Evolutionary conservation across 2,329 filamentous ascomycete genomes (phyloP), one percentile per base, ranked within the genome.

Genomic region (Parasarocladium wereldwijsianum): DNA sequence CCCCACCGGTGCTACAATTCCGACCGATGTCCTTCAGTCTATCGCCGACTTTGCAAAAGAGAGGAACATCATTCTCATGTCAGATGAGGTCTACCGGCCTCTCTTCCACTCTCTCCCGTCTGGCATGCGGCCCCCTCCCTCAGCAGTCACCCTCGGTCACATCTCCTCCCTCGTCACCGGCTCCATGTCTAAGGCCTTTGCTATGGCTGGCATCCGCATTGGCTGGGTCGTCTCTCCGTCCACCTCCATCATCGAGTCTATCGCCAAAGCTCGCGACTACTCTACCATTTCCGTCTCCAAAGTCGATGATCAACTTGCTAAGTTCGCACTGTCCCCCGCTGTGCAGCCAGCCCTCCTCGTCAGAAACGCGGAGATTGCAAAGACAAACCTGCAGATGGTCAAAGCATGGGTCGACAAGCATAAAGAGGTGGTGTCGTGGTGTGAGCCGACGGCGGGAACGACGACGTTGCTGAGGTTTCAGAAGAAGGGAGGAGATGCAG

Each of bases 281-380:
- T 92, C 82, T 4, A 85, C 80, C 16, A 92, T 92, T 43, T 80
- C 77, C 22, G 82, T 92, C 0, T 81, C 79, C n/a, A 72, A 77
- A 44, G 57, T 93, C 6, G 83, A 92, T 47, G 82, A 93, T 47
- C 66, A 70, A 29, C 62, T 93, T 8, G 85, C 83, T 3, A 66
- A 70, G 17, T 87, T 76, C 44, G 84, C 85, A 0, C 57, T 93
- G 6, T 68, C 69, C 5, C 39, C 45, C 5, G 38, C 45, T 3
- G 60, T 70, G 3, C 47, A 51, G 17, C 46, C 46, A 4, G 41
- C 42, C 4, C 43, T 62, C 8, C 56, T 67, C 2, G 55, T 60
- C 19, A 75, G 77, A 13, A 67, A 84, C 22, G 23, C 21, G 5
- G 26, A 26, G 8, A 62, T 90, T 3, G 79, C 77, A 4, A 74